Conservation (phyloP, 1,284 basidiomycete genomes). For the Caloboletus inedulis region DNA sequence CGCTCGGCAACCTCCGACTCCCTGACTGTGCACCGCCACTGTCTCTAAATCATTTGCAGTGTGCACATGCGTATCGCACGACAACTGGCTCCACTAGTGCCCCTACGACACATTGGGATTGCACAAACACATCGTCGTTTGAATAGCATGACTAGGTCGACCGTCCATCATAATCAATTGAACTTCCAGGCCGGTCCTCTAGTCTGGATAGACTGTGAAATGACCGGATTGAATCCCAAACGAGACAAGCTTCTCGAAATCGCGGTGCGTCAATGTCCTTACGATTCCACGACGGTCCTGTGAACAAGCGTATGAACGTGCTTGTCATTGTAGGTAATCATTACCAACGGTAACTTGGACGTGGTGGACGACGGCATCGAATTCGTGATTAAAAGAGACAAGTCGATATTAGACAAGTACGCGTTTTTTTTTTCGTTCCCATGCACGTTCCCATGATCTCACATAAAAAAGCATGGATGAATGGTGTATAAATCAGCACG, state of each 20-base stretch:
- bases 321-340: conserved; percentile 54
- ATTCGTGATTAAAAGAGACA: conserved; percentile 64
- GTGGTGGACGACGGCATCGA: conserved; percentile 72
- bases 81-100: not conserved
- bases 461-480: not conserved
- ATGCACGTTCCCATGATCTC: not conserved
- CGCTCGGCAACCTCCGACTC: not conserved
- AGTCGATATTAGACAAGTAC: conserved; percentile 39
- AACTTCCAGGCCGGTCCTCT: conserved; percentile 55
- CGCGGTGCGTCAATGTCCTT: conserved; percentile 43
- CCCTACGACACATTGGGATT: not conserved
- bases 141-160: conserved; percentile 9
- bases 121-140: not conserved
- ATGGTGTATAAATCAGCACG: conserved; percentile 1
- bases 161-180: not conserved
- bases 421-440: conserved; percentile 10
- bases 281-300: not conserved
- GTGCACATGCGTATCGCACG: conserved; percentile 6
- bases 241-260: conserved; percentile 52
- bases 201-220: conserved; percentile 89
- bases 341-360: conserved; percentile 77
- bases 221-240: conserved; percentile 66
- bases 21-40: no score
- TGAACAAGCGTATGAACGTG: not conserved
- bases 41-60: no score